Evolutionary conservation across 2,329 filamentous ascomycete species (phyloP), one percentile per base, ranked within the genome.

Genomic region (Apiospora kogelbergensis): DNA sequence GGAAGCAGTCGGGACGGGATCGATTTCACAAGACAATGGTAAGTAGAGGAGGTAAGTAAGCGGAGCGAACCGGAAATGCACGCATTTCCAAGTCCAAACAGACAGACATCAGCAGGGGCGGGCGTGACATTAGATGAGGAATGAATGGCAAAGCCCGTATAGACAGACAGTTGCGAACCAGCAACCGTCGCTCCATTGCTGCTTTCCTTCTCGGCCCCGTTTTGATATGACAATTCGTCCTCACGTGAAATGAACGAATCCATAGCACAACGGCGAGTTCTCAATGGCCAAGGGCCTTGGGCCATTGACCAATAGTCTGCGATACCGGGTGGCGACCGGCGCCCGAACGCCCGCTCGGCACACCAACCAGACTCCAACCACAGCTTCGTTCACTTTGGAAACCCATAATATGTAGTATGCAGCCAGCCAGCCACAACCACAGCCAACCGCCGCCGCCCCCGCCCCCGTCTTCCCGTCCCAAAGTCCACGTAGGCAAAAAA

Each of bases 231-330:
- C 30, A 60, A 37, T n/a, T 65, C 68, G 68, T 67, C 67, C 41
- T 68, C 68, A 66, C 65, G 69, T 64, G 60, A n/a, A n/a, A n/a
- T n/a, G n/a, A n/a, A n/a, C n/a, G n/a, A 63, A 46, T 68, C 57
- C 70, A 42, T n/a, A 30, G 13, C 70, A 73, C 69, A 69, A 73
- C 73, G 72, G 75, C 74, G 76, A 74, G 74, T 71, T 71, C 72
- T 73, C 70, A 37, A 60, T 60, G 20, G 26, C 17, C 72, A 73
- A 70, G 74, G 75, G 76, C 76, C 73, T 70, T 67, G 70, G 75
- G 73, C 73, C 75, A 76, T 77, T 77, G 76, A 70, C 76, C 76
- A 78, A 77, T 78, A 71, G 72, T 69, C 65, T 75, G 73, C 71
- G 74, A 69, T 76, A 70, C 74, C 75, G 75, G 72, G 26, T 60